Percentiles rank a stretch among this genome's conserved stretches.
These are phyloP conservation scores for Xylariaceae sp. DNA, from an alignment of 2,329 filamentous ascomycete genomes.

Conservation along the genomic window DNA sequence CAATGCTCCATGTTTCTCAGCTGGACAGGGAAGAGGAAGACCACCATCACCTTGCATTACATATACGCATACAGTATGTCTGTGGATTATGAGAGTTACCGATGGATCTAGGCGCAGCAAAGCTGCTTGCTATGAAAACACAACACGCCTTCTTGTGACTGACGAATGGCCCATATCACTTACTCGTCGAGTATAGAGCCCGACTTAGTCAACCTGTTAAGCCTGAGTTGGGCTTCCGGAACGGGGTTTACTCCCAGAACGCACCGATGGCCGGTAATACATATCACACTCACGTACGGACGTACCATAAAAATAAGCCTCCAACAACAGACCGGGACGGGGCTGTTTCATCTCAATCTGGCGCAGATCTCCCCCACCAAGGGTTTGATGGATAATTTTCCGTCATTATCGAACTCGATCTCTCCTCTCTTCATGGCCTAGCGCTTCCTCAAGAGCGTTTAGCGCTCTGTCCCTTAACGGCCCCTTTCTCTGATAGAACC, in stretches of 20 bases:
- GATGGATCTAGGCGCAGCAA: background rate
- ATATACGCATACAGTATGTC: too few relatives aligned
- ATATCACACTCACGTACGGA: too few relatives aligned
- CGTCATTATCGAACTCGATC: background rate
- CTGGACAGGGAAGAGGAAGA: constrained; percentile 21
- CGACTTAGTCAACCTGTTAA: constrained; percentile 1
- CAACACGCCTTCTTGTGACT: too few relatives aligned
- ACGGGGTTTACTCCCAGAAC: background rate
- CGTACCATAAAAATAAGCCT: constrained; percentile 25
- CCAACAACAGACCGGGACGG: constrained; percentile 7
- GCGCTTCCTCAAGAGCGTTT: background rate
- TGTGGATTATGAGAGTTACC: background rate
- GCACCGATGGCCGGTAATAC: background rate
- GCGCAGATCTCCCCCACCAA: constrained; percentile 8
- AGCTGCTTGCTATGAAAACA: background rate
- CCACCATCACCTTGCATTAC: background rate
- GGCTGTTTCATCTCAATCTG: constrained; percentile 21
- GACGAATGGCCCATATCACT: too few relatives aligned
- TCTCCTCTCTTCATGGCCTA: background rate
- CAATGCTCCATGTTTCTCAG: too few relatives aligned
- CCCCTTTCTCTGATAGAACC: background rate
- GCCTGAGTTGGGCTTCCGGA: background rate
- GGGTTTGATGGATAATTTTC: background rate
- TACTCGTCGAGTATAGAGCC: background rate
- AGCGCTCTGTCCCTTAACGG: too few relatives aligned